Evolutionary conservation across 441 rosid species (phyloP).

Genomic region (Syzygium malaccense): DNA sequence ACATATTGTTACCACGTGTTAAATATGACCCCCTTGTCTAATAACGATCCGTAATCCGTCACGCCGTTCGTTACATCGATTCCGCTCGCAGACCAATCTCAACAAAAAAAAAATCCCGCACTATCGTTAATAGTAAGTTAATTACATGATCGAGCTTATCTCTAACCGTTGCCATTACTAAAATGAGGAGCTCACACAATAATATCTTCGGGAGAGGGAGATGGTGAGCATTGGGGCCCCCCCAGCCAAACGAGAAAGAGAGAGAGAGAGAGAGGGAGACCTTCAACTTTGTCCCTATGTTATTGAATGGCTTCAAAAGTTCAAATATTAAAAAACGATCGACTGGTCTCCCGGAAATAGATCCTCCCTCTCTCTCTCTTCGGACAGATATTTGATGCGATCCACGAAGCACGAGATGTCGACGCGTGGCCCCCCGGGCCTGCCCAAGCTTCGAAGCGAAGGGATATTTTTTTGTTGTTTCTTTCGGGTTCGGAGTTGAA

Average conservation of each 20-base stretch:
- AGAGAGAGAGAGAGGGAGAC: background rate
- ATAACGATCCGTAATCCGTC: background rate
- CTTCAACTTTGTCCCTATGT: background rate
- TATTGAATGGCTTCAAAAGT: background rate
- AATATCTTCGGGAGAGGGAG: background rate
- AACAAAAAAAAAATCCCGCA: background rate
- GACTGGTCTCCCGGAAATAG: background rate
- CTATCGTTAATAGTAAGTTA: no score
- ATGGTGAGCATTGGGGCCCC: background rate
- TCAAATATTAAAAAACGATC: background rate
- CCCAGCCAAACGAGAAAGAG: background rate
- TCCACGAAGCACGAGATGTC: background rate
- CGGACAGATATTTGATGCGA: background rate
- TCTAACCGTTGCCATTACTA: background rate
- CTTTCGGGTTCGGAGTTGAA: fast-evolving
- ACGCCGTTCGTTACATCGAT: fast-evolving
- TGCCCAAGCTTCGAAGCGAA: background rate
- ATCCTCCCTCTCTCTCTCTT: background rate
- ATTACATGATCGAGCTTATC: background rate
- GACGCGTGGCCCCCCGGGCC: background rate
- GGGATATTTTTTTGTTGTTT: background rate
- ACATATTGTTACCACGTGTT: fast-evolving
- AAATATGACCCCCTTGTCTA: background rate
- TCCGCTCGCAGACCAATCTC: background rate
- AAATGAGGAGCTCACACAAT: background rate